A percentile compares a stretch with the other conserved stretches of the same genome.
Conservation (phyloP, 768 basidiomycete species). For the Auriscalpium microsporum region DNA sequence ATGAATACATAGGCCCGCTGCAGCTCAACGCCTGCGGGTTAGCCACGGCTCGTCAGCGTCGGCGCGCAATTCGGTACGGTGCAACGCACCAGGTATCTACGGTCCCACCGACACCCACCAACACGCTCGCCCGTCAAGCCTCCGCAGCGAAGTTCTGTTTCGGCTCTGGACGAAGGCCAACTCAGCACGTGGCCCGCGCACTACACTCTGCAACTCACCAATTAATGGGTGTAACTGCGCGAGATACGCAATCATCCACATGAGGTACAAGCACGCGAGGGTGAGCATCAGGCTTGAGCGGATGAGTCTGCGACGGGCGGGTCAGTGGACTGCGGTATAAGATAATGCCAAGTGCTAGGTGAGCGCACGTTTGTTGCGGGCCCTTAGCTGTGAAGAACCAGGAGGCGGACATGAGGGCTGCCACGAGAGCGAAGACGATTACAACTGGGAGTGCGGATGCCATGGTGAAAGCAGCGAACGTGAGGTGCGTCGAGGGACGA, state of each 20-base stretch:
- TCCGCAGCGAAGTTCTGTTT: slow-evolving; percentile 16
- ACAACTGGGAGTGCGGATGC: slow-evolving; percentile 63
- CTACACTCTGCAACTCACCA: slow-evolving; percentile 34
- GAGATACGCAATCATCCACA: slow-evolving; percentile 98
- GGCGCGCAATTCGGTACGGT: too few species aligned
- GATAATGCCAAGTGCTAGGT: neutral
- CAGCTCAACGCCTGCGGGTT: neutral
- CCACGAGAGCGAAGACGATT: slow-evolving; percentile 54
- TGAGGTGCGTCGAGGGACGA: neutral
- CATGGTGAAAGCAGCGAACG: slow-evolving; percentile 33
- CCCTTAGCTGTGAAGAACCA: slow-evolving; percentile 79
- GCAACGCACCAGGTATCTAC: neutral
- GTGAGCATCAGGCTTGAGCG: slow-evolving; percentile 75
- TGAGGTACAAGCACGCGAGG: slow-evolving; percentile 78
- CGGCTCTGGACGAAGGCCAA: slow-evolving; percentile 1
- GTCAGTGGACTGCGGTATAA: neutral
- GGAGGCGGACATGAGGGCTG: slow-evolving; percentile 53
- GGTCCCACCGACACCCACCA: slow-evolving; percentile 1
- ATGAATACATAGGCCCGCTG: too few species aligned
- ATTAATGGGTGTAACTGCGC: slow-evolving; percentile 90
- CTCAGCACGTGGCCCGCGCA: neutral
- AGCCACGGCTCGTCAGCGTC: too few species aligned
- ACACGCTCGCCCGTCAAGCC: slow-evolving; percentile 3
- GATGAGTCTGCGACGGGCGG: slow-evolving; percentile 48
- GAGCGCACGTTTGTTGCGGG: slow-evolving; percentile 75